Conservation (phyloP, 2,329 filamentous ascomycete genomes). For the Lasiodiplodia sp. region DNA sequence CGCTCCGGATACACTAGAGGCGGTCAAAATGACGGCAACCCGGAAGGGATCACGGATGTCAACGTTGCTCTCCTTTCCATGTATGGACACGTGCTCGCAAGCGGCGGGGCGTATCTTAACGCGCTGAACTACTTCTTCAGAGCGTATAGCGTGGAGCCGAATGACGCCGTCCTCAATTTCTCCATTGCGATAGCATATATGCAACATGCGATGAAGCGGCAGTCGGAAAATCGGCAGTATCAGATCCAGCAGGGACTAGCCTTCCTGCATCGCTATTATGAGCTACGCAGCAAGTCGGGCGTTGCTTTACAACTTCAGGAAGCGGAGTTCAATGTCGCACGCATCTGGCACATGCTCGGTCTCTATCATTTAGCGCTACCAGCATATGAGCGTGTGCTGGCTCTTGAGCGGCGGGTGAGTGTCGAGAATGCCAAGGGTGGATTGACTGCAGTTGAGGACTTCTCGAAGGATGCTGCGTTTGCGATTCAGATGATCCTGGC, state of each 20-base stretch:
- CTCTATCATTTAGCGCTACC: conserved; percentile 74
- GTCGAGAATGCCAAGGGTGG: conserved; percentile 34
- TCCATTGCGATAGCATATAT: conserved; percentile 79
- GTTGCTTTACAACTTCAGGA: conserved; percentile 67
- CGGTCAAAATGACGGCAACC: conserved; percentile 47
- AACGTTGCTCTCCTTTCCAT: conserved; percentile 85
- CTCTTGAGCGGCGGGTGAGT: conserved; percentile 57
- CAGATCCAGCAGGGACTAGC: conserved; percentile 83
- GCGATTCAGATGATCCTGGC: conserved; percentile 74
- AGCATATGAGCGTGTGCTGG: conserved; percentile 70
- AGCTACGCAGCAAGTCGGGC: conserved; percentile 58
- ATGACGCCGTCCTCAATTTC: conserved; percentile 80
- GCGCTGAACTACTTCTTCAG: conserved; percentile 87
- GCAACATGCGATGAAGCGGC: conserved; percentile 86
- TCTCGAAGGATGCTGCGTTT: conserved; percentile 75
- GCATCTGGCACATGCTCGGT: conserved; percentile 78
- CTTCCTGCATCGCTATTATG: conserved; percentile 79
- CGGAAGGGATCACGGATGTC: conserved; percentile 56
- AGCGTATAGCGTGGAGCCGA: conserved; percentile 70
- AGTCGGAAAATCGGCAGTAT: conserved; percentile 88
- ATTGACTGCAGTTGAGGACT: conserved; percentile 57
- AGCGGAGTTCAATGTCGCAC: conserved; percentile 80
- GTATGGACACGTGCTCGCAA: conserved; percentile 89
- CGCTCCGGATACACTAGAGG: conserved; percentile 48
- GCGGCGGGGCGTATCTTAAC: conserved; percentile 81